phyloP scores from a whole-genome alignment of 768 basidiomycete genomes.

The Boletellus sp. region DNA sequence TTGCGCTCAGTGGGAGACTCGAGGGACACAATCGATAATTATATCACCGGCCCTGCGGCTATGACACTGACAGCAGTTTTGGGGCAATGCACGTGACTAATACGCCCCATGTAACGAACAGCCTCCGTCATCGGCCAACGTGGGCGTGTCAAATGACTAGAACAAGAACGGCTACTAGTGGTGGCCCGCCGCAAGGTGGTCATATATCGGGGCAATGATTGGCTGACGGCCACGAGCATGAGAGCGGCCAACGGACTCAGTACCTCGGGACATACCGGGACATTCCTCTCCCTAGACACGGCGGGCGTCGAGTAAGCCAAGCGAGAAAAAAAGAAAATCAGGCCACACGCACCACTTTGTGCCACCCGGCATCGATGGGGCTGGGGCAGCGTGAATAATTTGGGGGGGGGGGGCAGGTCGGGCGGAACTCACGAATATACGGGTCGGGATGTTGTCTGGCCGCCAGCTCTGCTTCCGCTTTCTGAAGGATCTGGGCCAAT shows the following conservation, averaged over 20 bases:
- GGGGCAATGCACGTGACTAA: slow-evolving; percentile 20
- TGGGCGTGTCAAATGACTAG: neutral
- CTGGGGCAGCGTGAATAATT: slow-evolving; percentile 37
- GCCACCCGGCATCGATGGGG: slow-evolving; percentile 79
- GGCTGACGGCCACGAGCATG: slow-evolving; percentile 42
- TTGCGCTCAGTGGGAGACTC: neutral
- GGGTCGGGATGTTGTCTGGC: slow-evolving; percentile 82
- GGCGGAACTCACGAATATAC: slow-evolving; percentile 72
- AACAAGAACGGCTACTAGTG: slow-evolving; percentile 18
- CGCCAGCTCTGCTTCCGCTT: slow-evolving; percentile 74
- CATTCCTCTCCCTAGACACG: slow-evolving; percentile 69
- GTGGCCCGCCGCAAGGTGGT: slow-evolving; percentile 45
- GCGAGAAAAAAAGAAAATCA: neutral
- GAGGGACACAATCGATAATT: neutral
- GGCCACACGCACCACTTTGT: slow-evolving; percentile 81
- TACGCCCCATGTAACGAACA: neutral
- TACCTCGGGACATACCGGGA: slow-evolving; percentile 53
- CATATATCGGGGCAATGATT: slow-evolving; percentile 58
- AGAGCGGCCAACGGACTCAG: neutral
- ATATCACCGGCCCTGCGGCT: slow-evolving; percentile 9
- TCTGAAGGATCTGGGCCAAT: slow-evolving; percentile 69
- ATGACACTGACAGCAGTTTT: slow-evolving; percentile 13
- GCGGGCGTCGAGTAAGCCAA: neutral
- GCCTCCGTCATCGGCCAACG: too few species aligned
- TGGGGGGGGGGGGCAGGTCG: neutral